Evolutionary conservation across 768 basidiomycete species (phyloP), one percentile per base, ranked within the genome.

Genomic region (Pleurotus ostreatus): DNA sequence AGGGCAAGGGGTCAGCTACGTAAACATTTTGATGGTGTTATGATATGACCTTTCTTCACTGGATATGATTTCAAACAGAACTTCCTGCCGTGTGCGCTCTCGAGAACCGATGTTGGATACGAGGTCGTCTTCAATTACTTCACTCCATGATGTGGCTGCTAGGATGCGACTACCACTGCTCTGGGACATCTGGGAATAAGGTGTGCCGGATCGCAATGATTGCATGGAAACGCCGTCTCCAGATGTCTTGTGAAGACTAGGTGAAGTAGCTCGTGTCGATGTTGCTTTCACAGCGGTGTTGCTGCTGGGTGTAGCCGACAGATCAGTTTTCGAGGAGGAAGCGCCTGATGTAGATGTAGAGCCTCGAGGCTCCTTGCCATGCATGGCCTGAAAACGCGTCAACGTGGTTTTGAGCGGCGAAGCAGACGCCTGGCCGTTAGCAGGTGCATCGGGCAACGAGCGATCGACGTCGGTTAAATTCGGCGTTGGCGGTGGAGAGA

Each of bases 1-100:
- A 52, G 57, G 26, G 54, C 57, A 55, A 66, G 52, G 39, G 41
- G 18, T 46, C 15, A 45, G 34, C 40, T 16, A 46, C 13, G 5
- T 15, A 39, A 15, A 52, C 25, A 58, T 59, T 37, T 41, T 8
- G 51, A 46, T 13, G 49, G 54, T 40, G 47, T 25, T 16, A 55
- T 40, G 45, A 26, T 44, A 38, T 49, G 65, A 92, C 92, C 94
- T 85, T 70, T 98, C 94, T 73, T 98, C 95, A 62, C 92, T 94
- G 26, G 90, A 88, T 48, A 98, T 94, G 61, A 98, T 98, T 75
- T 98, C 95, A 77, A 93, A 97, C 23, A 98, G 71, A 5, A 98
- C 95, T 73, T 98, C 95, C 70, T 98, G 95, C 52, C 95, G 83
- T 39, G 95, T 97, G 57, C 95, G 84, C 69, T 98, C 95, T 58